Evolutionary conservation across 2,329 filamentous ascomycete species (phyloP).

Genomic region (Diaporthe australafricana): DNA sequence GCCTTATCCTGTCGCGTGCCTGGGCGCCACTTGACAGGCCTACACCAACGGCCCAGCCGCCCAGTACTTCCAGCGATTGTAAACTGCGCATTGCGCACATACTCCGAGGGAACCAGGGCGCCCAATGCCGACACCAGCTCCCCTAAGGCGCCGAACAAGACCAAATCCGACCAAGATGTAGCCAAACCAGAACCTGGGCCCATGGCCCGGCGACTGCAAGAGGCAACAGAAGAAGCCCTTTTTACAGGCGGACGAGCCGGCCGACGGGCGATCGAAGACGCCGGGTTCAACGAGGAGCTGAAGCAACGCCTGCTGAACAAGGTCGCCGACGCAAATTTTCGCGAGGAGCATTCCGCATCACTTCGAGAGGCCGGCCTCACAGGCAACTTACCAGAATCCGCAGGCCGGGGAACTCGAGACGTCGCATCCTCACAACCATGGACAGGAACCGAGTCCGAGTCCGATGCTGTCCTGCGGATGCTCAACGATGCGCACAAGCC

Average conservation of each 20-base stretch:
- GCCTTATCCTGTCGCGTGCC: slow-evolving; percentile 24
- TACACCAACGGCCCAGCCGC: background rate
- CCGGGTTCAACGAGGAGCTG: slow-evolving; percentile 73
- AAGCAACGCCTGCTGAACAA: slow-evolving; percentile 69
- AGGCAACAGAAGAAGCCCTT: slow-evolving; percentile 73
- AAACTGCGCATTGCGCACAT: background rate
- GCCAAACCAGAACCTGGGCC: slow-evolving; percentile 51
- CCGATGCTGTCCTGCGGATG: slow-evolving; percentile 87
- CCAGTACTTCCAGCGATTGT: too few relatives aligned
- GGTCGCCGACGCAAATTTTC: slow-evolving; percentile 66
- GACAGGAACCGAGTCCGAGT: slow-evolving; percentile 80
- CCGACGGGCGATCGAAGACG: slow-evolving; percentile 69
- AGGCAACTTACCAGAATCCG: slow-evolving; percentile 60
- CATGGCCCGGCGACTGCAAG: slow-evolving; percentile 68
- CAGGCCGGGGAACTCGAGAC: slow-evolving; percentile 75
- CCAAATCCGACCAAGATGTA: background rate
- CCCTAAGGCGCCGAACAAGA: background rate
- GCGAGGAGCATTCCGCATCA: slow-evolving; percentile 59
- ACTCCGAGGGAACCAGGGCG: slow-evolving; percentile 20
- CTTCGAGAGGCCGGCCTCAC: slow-evolving; percentile 58
- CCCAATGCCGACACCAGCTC: background rate
- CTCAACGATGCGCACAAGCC: slow-evolving; percentile 83
- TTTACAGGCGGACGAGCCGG: slow-evolving; percentile 69
- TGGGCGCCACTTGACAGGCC: slow-evolving; percentile 2
- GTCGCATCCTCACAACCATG: slow-evolving; percentile 78